These are phyloP conservation scores for Delphinella strobiligena DNA, from an alignment of 2,329 filamentous ascomycete genomes.

Conservation along the genomic window DNA sequence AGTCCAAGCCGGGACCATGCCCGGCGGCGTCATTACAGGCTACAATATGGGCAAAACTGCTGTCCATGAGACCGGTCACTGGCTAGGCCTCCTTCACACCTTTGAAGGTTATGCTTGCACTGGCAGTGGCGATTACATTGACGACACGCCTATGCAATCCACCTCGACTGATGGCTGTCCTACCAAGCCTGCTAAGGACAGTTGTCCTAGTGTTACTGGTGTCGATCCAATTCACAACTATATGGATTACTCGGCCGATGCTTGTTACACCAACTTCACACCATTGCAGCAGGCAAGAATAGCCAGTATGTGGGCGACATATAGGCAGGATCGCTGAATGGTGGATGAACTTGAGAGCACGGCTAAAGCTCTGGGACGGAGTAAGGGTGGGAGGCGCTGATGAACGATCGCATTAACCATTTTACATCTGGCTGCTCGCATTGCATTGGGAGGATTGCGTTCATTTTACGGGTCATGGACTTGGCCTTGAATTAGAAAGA, in stretches of 20 bases:
- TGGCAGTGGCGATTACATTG: constrained; percentile 32
- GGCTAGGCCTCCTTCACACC: constrained; percentile 34
- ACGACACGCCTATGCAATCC: constrained; percentile 30
- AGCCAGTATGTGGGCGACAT: constrained; percentile 38
- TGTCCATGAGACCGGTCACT: constrained; percentile 37
- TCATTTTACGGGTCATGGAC: too few species aligned
- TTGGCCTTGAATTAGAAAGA: too few species aligned
- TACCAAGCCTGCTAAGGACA: constrained; percentile 33
- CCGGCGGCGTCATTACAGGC: constrained; percentile 34
- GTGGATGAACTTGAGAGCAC: too few species aligned
- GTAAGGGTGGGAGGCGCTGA: background rate
- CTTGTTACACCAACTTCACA: constrained; percentile 43
- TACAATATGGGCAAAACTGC: constrained; percentile 38
- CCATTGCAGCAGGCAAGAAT: constrained; percentile 38
- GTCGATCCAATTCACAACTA: constrained; percentile 45
- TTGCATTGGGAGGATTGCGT: too few species aligned
- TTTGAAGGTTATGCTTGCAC: constrained; percentile 35
- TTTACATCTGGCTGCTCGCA: too few species aligned
- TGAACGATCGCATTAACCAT: too few species aligned
- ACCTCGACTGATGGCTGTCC: constrained; percentile 45
- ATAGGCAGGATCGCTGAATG: constrained; percentile 23
- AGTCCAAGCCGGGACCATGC: constrained; percentile 45
- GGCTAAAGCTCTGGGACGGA: too few species aligned
- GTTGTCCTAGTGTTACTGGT: constrained; percentile 34
- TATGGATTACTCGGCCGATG: constrained; percentile 48